A percentile compares a stretch with the other conserved stretches of the same genome.
Evolutionary conservation across 2,329 filamentous ascomycete genomes (phyloP).

Genomic region (Diaporthe velutina): DNA sequence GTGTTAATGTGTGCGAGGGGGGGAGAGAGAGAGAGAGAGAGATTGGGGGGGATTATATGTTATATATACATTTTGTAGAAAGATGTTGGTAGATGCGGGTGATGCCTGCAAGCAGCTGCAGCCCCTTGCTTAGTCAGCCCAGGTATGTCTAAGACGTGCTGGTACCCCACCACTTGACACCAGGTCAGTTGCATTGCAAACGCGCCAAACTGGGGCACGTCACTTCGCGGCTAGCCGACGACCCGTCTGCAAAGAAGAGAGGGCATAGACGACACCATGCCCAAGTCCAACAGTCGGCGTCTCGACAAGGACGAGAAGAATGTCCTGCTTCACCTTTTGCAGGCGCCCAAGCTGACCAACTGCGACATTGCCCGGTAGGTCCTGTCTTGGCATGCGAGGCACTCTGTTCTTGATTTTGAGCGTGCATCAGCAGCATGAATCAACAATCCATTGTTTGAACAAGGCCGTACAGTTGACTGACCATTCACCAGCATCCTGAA

Average conservation of each 20-base stretch:
- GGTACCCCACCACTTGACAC: no score
- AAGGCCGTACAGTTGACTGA: neutral
- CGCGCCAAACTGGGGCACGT: constrained; percentile 1
- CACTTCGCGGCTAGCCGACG: constrained; percentile 14
- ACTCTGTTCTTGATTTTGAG: neutral
- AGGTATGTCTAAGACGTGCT: no score
- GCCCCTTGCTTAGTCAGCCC: neutral
- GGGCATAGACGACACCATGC: constrained; percentile 13
- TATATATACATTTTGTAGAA: neutral
- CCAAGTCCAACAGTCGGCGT: constrained; percentile 36
- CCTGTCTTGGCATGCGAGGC: neutral
- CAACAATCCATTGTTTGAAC: neutral
- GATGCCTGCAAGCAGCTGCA: neutral
- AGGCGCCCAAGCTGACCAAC: constrained; percentile 39
- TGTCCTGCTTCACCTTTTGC: constrained; percentile 37
- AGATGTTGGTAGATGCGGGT: neutral
- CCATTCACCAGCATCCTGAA: constrained; percentile 31
- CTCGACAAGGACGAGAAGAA: constrained; percentile 39
- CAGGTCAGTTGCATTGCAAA: constrained; percentile 32
- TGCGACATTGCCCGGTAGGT: constrained; percentile 36
- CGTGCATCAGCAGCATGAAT: neutral
- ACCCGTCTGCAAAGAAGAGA: constrained; percentile 35
- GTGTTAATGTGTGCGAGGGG: neutral
- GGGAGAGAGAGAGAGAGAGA: no score
- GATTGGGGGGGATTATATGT: no score